Base-by-base conservation (phyloP, 164 flowering plant species). In the Nelumbo lutea region DNA sequence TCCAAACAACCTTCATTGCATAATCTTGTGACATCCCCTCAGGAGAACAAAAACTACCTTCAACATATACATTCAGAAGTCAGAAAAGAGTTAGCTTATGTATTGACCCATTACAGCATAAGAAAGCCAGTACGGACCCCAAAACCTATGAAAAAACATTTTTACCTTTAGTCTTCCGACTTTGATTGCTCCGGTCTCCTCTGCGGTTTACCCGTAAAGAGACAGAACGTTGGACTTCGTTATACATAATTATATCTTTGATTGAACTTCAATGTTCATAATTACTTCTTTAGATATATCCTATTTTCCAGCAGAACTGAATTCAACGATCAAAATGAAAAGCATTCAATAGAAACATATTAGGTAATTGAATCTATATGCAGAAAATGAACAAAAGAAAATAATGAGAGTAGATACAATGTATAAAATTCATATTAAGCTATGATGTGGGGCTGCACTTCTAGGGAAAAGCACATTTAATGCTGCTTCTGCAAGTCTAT, bases 1-100 rank as follows among this genome's bases (percentile, higher is more conserved):
- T 90, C 91, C 92, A 95, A 40, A 87, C 59, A 9, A 84, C 73
- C 82, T 77, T 90, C 86, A 87, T 50, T 7, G 96, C 75, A 70
- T 76, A 79, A 56, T 86, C 91, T 68, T 73, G 86, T 3, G 78
- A 43, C 56, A 57, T 68, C 72, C 77, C 86, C 58, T 66, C 83
- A 2, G 81, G 42, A 61, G 77, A 80, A 72, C 81, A 61, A 10
- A 76, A 69, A 27, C 79, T 83, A 52, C 75, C 84, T 70, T 77
- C 86, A 65, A 38, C 75, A 76, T 81, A 90, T 83, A 83, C 79
- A 75, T 48, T 50, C 56, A 67, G 59, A 61, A 59, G 45, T 50
- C 56, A 67, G 59, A 61, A 59, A 44, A 42, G 59, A 62, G 60
- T 46, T 8, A 4, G n/a, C 15, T 66, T 8, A 59, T 39, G 47